Evolutionary conservation across 495 filamentous ascomycete genomes (phyloP).

Genomic region (Penicillium bialowiezense): DNA sequence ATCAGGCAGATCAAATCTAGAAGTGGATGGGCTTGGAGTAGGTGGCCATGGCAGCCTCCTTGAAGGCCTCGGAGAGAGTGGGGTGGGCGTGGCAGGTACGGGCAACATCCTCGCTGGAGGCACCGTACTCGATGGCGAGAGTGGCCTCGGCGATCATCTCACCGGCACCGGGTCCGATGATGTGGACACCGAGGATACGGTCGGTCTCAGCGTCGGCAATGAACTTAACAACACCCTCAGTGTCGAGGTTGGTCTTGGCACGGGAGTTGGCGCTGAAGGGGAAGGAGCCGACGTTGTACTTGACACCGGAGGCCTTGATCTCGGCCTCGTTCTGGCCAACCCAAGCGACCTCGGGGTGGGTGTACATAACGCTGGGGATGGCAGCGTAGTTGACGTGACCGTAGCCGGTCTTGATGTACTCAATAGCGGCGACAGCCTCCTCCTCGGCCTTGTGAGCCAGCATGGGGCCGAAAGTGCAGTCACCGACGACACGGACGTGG

Average conservation of each 20-base stretch:
- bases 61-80: conserved; percentile 95
- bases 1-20: conserved; percentile 46
- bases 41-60: conserved; percentile 98
- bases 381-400: conserved; percentile 98
- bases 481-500: conserved; percentile 95
- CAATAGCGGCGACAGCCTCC: conserved; percentile 88
- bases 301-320: conserved; percentile 81
- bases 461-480: conserved; percentile 98
- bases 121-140: conserved; percentile 93
- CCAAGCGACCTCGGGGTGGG: conserved; percentile 97
- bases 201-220: conserved; percentile 95
- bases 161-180: conserved; percentile 91
- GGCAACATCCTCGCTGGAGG: conserved; percentile 90
- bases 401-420: conserved; percentile 96
- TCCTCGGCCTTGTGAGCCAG: conserved; percentile 99
- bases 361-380: conserved; percentile 99
- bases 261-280: conserved; percentile 96
- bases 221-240: conserved; percentile 96
- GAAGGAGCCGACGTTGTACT: conserved; percentile 90
- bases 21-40: conserved; percentile 96
- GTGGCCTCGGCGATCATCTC: conserved; percentile 99
- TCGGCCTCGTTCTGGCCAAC: conserved; percentile 98
- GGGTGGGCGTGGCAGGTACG: conserved; percentile 97
- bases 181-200: conserved; percentile 91
- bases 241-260: conserved; percentile 98